These are phyloP conservation scores for Calamus simplicifolius DNA, from an alignment of 176 grass and related monocot genomes.

Conservation along the genomic window DNA sequence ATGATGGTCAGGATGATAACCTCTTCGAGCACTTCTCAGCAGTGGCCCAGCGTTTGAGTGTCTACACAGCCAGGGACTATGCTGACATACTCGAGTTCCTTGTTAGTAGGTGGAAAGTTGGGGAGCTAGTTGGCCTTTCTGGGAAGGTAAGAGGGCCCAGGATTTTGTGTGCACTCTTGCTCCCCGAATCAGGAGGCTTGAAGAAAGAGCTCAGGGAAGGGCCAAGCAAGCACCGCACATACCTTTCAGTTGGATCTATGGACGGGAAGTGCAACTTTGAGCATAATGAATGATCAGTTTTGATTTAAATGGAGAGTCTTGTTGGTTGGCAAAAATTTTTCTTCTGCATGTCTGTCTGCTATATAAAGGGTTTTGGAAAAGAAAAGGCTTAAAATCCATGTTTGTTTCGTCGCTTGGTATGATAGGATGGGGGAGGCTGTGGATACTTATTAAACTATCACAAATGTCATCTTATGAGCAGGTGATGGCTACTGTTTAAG, in stretches of 20 bases:
- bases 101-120: constrained; percentile 5
- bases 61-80: constrained; percentile 14
- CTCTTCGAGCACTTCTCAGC: constrained; percentile 13
- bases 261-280: constrained; percentile 74
- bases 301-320: too few species aligned
- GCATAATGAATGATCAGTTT: not conserved
- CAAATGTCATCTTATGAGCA: constrained; percentile 9
- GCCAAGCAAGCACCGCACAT: not conserved
- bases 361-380: too few species aligned
- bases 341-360: too few species aligned
- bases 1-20: constrained; percentile 9
- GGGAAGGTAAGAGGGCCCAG: constrained; percentile 9
- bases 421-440: constrained; percentile 22
- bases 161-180: constrained; percentile 15
- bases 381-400: not conserved
- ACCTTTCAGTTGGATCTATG: constrained; percentile 29
- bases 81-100: constrained; percentile 13
- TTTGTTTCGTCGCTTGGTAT: not conserved
- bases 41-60: constrained; percentile 2
- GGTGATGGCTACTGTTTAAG: constrained; percentile 22
- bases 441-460: constrained; percentile 8
- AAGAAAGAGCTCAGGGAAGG: constrained; percentile 4
- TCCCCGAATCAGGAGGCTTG: constrained; percentile 7
- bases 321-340: too few species aligned
- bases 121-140: not conserved